phyloP scores from a whole-genome alignment of 768 basidiomycete species.

The Panaeolus cyanescens region DNA sequence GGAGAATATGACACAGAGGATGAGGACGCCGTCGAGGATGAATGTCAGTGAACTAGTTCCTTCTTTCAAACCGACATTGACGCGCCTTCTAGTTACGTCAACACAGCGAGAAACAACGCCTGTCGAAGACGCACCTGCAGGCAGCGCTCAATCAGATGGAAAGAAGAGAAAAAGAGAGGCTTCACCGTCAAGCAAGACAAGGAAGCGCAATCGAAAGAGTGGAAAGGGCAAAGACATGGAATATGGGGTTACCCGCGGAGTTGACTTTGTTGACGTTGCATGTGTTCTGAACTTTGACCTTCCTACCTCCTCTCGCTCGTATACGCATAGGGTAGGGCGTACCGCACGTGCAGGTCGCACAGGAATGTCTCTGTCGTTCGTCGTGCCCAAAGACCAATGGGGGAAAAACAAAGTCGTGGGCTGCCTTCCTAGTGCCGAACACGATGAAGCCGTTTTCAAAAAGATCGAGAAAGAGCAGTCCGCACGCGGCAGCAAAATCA shows the following conservation, averaged over 20 bases:
- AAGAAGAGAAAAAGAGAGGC: conserved; percentile 63
- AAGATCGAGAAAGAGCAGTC: conserved; percentile 79
- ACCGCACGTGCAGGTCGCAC: conserved; percentile 95
- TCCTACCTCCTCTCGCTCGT: conserved; percentile 83
- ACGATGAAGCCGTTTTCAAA: conserved; percentile 76
- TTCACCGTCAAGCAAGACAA: conserved; percentile 38
- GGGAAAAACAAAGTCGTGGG: conserved; percentile 78
- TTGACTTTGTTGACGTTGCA: conserved; percentile 96
- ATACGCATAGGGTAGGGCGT: conserved; percentile 94
- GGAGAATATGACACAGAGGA: conserved; percentile 45
- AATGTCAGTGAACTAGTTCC: conserved; percentile 24
- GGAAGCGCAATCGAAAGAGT: conserved; percentile 54
- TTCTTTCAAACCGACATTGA: background rate
- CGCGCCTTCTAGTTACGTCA: conserved; percentile 44
- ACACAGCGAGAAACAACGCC: conserved; percentile 49
- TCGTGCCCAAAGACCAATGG: conserved; percentile 71
- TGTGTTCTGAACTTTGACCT: conserved; percentile 99
- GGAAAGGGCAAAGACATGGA: conserved; percentile 64
- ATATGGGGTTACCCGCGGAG: conserved; percentile 93
- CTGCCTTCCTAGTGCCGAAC: conserved; percentile 63
- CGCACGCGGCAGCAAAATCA: conserved; percentile 58
- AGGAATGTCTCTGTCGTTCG: conserved; percentile 89
- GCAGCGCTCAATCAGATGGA: conserved; percentile 16
- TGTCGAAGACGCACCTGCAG: conserved; percentile 13
- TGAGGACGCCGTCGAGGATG: conserved; percentile 35